Conservation (phyloP, 805 yeast genomes). For the Ogataea paradorogensis region DNA sequence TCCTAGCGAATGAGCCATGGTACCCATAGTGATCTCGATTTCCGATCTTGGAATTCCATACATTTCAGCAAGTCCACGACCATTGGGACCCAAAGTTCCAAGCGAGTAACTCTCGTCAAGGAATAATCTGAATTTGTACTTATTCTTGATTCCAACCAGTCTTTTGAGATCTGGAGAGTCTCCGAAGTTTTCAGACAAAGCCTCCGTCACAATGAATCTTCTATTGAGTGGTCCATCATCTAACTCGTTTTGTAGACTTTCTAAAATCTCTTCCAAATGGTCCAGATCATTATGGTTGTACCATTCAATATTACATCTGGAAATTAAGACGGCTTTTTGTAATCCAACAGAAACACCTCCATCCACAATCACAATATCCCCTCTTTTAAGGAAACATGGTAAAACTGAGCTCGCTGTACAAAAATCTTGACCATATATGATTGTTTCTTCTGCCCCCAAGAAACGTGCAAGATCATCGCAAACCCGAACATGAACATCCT, state of each 20-base stretch:
- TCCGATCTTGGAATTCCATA: slow-evolving; percentile 64
- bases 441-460: slow-evolving; percentile 73
- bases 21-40: slow-evolving; percentile 82
- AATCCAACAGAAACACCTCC: slow-evolving; percentile 68
- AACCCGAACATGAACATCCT: slow-evolving; percentile 80
- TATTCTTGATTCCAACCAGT: slow-evolving; percentile 69
- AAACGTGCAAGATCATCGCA: slow-evolving; percentile 74
- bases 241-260: slow-evolving; percentile 57
- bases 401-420: slow-evolving; percentile 82
- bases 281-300: slow-evolving; percentile 85
- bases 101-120: slow-evolving; percentile 85
- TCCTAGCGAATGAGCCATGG: slow-evolving; percentile 77
- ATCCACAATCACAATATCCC: slow-evolving; percentile 89
- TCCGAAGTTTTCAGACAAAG: slow-evolving; percentile 77
- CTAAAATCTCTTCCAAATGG: slow-evolving; percentile 68
- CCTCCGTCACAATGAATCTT: slow-evolving; percentile 90
- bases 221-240: slow-evolving; percentile 78
- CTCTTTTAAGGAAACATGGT: slow-evolving; percentile 93
- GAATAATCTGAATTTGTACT: slow-evolving; percentile 80
- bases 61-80: slow-evolving; percentile 82
- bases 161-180: slow-evolving; percentile 69
- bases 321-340: slow-evolving; percentile 84
- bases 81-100: slow-evolving; percentile 81
- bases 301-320: slow-evolving; percentile 84
- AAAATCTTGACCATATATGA: slow-evolving; percentile 91